phyloP scores from a whole-genome alignment of 2,329 filamentous ascomycete genomes.

The Arthrobotrys sphaeroides region DNA sequence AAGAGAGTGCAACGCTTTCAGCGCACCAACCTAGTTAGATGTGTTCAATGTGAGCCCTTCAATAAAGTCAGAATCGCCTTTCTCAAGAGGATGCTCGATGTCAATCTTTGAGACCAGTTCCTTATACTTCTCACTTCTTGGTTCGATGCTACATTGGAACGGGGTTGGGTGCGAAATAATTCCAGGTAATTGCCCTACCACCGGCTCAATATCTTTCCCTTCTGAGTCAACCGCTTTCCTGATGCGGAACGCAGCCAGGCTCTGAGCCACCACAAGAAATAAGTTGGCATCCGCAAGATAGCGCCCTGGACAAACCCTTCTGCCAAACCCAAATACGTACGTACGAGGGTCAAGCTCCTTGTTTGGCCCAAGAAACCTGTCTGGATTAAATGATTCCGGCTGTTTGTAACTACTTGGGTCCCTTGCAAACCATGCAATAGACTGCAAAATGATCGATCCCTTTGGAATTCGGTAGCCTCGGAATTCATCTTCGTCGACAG shows the following conservation, averaged over 20 bases:
- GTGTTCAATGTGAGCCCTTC: too few relatives aligned
- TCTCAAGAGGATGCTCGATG: background rate
- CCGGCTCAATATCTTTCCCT: constrained; percentile 40
- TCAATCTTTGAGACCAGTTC: background rate
- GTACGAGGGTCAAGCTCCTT: constrained; percentile 70
- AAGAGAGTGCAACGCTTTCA: too few relatives aligned
- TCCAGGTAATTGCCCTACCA: background rate
- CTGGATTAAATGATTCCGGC: constrained; percentile 70
- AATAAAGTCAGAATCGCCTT: constrained; percentile 1
- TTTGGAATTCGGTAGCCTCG: constrained; percentile 66
- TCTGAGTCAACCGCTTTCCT: constrained; percentile 38
- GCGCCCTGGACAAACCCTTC: constrained; percentile 69
- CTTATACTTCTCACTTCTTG: constrained; percentile 8
- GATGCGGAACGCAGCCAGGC: constrained; percentile 65
- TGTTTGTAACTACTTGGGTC: constrained; percentile 71
- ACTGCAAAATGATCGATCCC: constrained; percentile 66
- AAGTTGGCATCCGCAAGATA: constrained; percentile 66
- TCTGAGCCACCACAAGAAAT: constrained; percentile 64
- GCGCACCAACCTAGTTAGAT: too few relatives aligned
- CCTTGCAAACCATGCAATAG: constrained; percentile 68
- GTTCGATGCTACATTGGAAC: background rate
- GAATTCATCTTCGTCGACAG: constrained; percentile 67
- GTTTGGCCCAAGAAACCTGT: constrained; percentile 71
- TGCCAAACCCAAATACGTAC: constrained; percentile 68
- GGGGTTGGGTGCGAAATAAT: background rate